Evolutionary conservation across 176 grass and related monocot genomes (phyloP).

Genomic region (Bromus sterilis): DNA sequence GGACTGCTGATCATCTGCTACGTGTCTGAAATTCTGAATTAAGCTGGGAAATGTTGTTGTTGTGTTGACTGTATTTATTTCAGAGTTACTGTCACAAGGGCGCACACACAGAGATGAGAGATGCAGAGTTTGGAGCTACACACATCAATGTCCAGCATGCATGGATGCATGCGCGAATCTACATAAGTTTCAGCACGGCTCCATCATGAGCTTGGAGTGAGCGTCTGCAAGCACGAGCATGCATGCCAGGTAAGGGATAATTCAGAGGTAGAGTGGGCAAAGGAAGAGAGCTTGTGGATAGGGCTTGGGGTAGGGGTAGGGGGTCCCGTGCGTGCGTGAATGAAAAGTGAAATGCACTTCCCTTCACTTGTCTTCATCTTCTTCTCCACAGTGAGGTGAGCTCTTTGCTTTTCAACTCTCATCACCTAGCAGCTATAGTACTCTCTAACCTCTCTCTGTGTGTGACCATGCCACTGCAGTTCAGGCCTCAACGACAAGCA

Average conservation of each 20-base stretch:
- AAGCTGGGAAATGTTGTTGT: neutral
- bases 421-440: too few species aligned
- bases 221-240: neutral
- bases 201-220: neutral
- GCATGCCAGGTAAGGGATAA: neutral
- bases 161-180: neutral
- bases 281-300: neutral
- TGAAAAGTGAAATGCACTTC: neutral
- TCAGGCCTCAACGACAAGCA: neutral
- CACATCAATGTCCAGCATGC: conserved; percentile 12
- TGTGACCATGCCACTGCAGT: neutral
- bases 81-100: neutral
- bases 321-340: neutral
- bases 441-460: neutral
- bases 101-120: neutral
- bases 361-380: neutral
- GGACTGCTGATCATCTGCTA: neutral
- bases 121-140: neutral
- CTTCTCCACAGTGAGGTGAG: too few species aligned
- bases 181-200: conserved; percentile 11
- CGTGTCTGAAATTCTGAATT: neutral
- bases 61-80: neutral
- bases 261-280: neutral
- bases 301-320: neutral
- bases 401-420: too few species aligned